Conservation (phyloP, 129 eudicot species). For the Saposhnikovia divaricata region DNA sequence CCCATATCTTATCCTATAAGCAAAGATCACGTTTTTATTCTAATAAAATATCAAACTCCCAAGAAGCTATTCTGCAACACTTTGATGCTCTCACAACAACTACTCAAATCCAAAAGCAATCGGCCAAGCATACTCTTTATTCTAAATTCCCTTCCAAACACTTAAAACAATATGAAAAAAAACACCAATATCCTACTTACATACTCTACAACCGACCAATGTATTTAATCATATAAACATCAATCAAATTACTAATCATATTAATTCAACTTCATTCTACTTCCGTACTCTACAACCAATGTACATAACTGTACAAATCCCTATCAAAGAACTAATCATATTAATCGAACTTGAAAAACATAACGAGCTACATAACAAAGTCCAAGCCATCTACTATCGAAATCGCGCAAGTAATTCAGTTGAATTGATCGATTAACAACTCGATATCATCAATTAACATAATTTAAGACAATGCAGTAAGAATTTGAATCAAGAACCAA, state of each 20-base stretch:
- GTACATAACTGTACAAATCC: not conserved
- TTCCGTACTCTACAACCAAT: not conserved
- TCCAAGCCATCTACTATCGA: not conserved
- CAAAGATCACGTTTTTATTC: not conserved
- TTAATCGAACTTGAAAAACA: not conserved
- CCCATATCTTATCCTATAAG: not conserved
- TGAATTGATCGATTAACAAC: not conserved
- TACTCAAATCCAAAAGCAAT: not conserved
- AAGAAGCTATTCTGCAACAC: not conserved
- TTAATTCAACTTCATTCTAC: not conserved
- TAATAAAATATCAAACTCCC: not conserved
- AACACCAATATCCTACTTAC: not conserved
- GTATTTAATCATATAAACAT: not conserved
- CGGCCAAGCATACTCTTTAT: too few relatives aligned
- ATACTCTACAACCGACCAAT: not conserved
- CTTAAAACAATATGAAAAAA: not conserved
- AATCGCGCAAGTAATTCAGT: not conserved
- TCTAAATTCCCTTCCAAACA: not conserved
- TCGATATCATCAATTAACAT: not conserved
- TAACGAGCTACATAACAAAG: not conserved
- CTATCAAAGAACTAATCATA: not conserved
- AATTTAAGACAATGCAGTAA: not conserved
- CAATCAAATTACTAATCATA: not conserved
- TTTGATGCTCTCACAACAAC: not conserved
- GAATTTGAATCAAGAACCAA: not conserved